Conservation (phyloP, 2,329 filamentous ascomycete genomes). For the Lizonia empirigonia region DNA sequence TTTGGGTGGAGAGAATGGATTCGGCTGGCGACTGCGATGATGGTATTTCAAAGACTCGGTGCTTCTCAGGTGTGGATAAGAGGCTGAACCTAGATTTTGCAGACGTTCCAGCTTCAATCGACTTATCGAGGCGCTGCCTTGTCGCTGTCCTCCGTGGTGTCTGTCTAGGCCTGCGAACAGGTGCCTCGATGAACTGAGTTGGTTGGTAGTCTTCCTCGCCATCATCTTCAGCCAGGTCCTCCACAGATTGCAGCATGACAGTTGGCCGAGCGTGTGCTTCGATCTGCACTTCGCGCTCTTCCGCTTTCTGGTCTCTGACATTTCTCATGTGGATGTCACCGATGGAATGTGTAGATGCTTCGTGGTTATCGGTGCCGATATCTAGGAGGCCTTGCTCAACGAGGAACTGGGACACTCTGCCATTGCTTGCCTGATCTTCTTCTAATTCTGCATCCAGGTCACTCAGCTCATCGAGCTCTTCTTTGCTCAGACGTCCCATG, state of each 20-base stretch:
- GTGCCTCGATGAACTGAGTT: conserved; percentile 36
- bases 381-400: conserved; percentile 23
- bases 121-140: neutral
- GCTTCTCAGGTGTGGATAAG: conserved; percentile 42
- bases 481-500: conserved; percentile 21
- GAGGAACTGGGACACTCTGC: conserved; percentile 25
- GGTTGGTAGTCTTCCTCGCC: conserved; percentile 35
- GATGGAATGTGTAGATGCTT: neutral
- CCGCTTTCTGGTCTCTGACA: neutral
- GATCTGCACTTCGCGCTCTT: neutral
- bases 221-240: conserved; percentile 6
- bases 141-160: conserved; percentile 5
- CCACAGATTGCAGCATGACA: neutral
- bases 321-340: neutral
- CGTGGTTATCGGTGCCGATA: neutral
- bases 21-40: conserved; percentile 46
- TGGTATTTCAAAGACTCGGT: conserved; percentile 38
- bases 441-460: conserved; percentile 24
- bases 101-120: neutral
- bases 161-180: conserved; percentile 20
- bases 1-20: conserved; percentile 37
- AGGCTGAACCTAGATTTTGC: conserved; percentile 34
- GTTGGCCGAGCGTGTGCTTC: neutral
- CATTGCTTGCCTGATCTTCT: conserved; percentile 18
- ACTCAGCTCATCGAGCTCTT: conserved; percentile 16